Percentiles rank a stretch among this genome's conserved stretches.
phyloP scores from a whole-genome alignment of 495 filamentous ascomycete species.

The Evernia prunastri region DNA sequence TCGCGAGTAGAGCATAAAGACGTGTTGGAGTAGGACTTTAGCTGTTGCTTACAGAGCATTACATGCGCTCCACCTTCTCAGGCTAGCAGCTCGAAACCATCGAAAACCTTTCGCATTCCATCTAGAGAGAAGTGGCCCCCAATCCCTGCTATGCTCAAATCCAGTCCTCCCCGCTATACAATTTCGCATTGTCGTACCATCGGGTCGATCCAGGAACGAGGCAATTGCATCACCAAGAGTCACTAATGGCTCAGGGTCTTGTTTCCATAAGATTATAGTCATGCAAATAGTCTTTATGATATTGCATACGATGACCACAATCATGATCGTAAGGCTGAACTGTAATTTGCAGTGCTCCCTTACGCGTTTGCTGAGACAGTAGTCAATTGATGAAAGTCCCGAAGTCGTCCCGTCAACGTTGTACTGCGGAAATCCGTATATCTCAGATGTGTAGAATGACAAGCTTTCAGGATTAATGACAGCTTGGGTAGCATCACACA shows the following conservation, averaged over 20 bases:
- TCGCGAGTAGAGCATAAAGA: too few relatives aligned
- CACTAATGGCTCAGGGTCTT: constrained; percentile 35
- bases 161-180: constrained; percentile 27
- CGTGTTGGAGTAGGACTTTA: too few relatives aligned
- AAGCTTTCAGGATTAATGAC: too few relatives aligned
- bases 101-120: not conserved
- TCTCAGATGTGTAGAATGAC: too few relatives aligned
- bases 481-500: too few relatives aligned
- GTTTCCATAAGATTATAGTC: constrained; percentile 27
- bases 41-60: too few relatives aligned
- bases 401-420: too few relatives aligned
- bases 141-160: constrained; percentile 18
- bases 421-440: too few relatives aligned
- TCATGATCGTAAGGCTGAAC: constrained; percentile 37
- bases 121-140: constrained; percentile 21
- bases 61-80: too few relatives aligned
- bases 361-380: constrained; percentile 37
- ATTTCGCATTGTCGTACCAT: constrained; percentile 33
- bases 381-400: constrained; percentile 21
- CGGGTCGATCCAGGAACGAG: too few relatives aligned
- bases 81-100: too few relatives aligned
- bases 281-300: constrained; percentile 37
- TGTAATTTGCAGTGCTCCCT: constrained; percentile 38
- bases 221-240: constrained; percentile 51
- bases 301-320: constrained; percentile 38